Conservation (phyloP, 2,329 filamentous ascomycete species). For the Penicillium sp. region DNA sequence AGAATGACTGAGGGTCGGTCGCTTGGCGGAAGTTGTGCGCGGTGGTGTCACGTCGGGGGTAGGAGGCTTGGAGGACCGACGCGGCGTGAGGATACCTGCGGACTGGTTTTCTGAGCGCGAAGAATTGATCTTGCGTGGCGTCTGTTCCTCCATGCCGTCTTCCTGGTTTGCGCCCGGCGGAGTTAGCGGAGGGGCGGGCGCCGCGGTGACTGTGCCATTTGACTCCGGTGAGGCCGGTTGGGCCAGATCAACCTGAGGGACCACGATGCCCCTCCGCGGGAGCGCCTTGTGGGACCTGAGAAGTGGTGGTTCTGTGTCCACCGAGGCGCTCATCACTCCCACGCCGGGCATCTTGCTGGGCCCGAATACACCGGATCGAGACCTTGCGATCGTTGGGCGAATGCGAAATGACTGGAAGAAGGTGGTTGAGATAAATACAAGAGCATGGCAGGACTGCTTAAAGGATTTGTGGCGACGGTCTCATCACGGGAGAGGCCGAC, state of each 20-base stretch:
- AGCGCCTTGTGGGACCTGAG: slow-evolving; percentile 47
- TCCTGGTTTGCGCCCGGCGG: slow-evolving; percentile 37
- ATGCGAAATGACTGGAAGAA: not conserved
- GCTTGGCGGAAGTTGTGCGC: slow-evolving; percentile 42
- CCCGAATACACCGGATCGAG: not conserved
- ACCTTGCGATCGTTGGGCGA: not conserved
- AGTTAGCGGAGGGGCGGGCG: slow-evolving; percentile 41
- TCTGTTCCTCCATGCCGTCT: slow-evolving; percentile 22
- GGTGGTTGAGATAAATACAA: not conserved
- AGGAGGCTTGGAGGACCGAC: slow-evolving; percentile 67
- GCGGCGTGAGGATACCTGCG: slow-evolving; percentile 55
- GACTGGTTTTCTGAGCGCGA: slow-evolving; percentile 26
- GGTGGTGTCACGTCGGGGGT: slow-evolving; percentile 78
- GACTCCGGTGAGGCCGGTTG: slow-evolving; percentile 28
- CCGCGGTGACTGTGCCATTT: slow-evolving; percentile 26
- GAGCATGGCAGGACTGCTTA: slow-evolving; percentile 10
- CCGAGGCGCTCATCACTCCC: slow-evolving; percentile 30
- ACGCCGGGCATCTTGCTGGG: slow-evolving; percentile 4
- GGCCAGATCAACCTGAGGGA: slow-evolving; percentile 25
- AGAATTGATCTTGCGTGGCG: slow-evolving; percentile 30
- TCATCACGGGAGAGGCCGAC: slow-evolving; percentile 13
- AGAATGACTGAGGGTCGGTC: slow-evolving; percentile 51
- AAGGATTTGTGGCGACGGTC: slow-evolving; percentile 4
- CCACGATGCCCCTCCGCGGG: slow-evolving; percentile 37
- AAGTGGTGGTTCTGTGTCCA: slow-evolving; percentile 33